phyloP scores from a whole-genome alignment of 2,329 filamentous ascomycete genomes.

The Fragosphaeria purpurea region DNA sequence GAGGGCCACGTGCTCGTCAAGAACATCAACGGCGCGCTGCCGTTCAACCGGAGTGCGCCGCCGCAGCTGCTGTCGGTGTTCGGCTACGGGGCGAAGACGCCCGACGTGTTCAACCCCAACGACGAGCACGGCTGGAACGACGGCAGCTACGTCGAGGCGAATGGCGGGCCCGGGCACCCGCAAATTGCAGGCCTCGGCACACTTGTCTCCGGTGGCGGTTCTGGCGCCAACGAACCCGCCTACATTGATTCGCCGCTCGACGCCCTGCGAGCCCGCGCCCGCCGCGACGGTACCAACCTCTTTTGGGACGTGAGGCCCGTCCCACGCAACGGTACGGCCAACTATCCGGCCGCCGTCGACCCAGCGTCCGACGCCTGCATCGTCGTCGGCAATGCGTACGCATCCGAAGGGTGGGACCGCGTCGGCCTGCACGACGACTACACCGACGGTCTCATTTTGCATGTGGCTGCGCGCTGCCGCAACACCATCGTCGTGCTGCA shows the following conservation, averaged over 20 bases:
- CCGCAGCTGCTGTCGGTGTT: conserved; percentile 47
- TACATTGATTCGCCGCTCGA: conserved; percentile 31
- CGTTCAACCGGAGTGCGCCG: conserved; percentile 39
- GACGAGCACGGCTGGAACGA: not conserved
- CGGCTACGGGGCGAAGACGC: conserved; percentile 48
- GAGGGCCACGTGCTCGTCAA: conserved; percentile 67
- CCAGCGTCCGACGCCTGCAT: conserved; percentile 48
- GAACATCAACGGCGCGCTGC: conserved; percentile 54
- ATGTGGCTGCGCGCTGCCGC: conserved; percentile 39
- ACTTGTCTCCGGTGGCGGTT: conserved; percentile 39
- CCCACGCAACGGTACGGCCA: not conserved
- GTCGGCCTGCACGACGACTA: conserved; percentile 58
- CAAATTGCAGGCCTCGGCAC: conserved; percentile 37
- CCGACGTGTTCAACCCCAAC: conserved; percentile 22
- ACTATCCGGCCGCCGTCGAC: not conserved
- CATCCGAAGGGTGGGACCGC: conserved; percentile 66
- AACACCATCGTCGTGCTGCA: conserved; percentile 60
- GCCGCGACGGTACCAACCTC: conserved; percentile 44
- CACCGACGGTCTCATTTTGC: conserved; percentile 46
- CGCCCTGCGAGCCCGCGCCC: conserved; percentile 27
- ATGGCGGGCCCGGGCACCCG: conserved; percentile 26
- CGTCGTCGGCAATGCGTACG: conserved; percentile 58
- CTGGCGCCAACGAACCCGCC: conserved; percentile 36
- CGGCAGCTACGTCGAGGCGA: conserved; percentile 18
- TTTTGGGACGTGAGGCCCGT: conserved; percentile 38